Evolutionary conservation across 2,329 filamentous ascomycete genomes (phyloP).

Genomic region (Fusarium solani-melongenae): DNA sequence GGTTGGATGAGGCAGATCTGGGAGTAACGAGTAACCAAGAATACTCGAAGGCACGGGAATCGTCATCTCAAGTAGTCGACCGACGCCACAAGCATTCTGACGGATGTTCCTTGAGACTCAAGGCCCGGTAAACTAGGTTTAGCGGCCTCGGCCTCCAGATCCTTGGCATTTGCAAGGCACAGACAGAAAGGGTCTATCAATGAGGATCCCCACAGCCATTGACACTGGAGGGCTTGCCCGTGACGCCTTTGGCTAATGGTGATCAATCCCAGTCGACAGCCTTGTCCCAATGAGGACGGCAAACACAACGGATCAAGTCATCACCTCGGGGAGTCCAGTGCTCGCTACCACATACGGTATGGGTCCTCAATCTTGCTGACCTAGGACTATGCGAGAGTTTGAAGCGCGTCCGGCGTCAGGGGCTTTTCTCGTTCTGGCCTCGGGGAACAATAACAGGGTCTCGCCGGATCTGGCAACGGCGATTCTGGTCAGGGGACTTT

Average conservation of each 20-base stretch:
- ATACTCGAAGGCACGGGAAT: background rate
- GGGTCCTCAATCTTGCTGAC: background rate
- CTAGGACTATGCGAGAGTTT: background rate
- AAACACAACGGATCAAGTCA: background rate
- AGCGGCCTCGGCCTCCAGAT: background rate
- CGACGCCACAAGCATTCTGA: background rate
- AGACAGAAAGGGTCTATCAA: background rate
- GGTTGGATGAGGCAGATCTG: background rate
- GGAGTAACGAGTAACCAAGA: background rate
- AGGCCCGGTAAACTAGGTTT: background rate
- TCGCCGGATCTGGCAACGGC: constrained; percentile 23
- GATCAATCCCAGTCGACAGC: background rate
- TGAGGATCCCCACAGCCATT: background rate
- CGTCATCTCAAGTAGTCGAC: constrained; percentile 19
- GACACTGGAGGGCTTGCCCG: background rate
- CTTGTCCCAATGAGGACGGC: constrained; percentile 2
- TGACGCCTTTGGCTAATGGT: constrained; percentile 18
- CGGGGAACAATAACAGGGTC: background rate
- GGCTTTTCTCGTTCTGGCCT: constrained; percentile 12
- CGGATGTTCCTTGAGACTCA: background rate
- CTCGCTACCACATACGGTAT: background rate
- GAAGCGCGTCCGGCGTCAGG: background rate
- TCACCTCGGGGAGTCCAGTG: constrained; percentile 4
- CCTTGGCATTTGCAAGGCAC: background rate
- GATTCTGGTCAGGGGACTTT: background rate